Evolutionary conservation across 1,284 basidiomycete species (phyloP), one percentile per base, ranked within the genome.

Genomic region (Marasmius oreades): DNA sequence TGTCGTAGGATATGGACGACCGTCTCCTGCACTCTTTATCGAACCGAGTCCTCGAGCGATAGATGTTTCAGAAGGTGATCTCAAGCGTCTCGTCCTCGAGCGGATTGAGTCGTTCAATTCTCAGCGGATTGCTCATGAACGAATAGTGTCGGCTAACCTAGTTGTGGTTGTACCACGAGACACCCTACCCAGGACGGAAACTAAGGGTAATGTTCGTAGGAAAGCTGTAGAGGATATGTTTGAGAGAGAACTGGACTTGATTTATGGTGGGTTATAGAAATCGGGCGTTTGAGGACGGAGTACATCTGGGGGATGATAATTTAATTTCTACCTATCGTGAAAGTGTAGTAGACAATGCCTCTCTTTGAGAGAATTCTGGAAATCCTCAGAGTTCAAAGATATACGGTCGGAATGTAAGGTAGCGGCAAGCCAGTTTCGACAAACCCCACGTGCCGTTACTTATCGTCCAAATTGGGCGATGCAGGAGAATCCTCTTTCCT

Each of bases 201-300:
- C 52, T n/a, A 58, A 58, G 28, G 56, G 52, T 8, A 58, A 48
- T 31, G 42, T 58, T 14, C 43, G 52, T 18, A 26, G 56, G 31
- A 26, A 12, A 12, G 33, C 24, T 7, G 56, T 48, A 2, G 56
- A 58, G 45, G 56, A 50, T 22, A 39, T 20, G 24, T 44, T 22
- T 5, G n/a, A 44, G 23, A 8, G 7, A 43, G 20, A 18, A 14
- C 16, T 43, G 31, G 37, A 53, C 16, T 10, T 28, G 28, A 23
- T 28, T 46, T 36, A 53, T 20, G 22, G 22, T 24, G 36, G 36
- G 2, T 2, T n/a, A 11, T 37, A 37, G n/a, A n/a, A n/a, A n/a
- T n/a, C n/a, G n/a, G n/a, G n/a, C n/a, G n/a, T n/a, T n/a, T n/a
- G n/a, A n/a, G n/a, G n/a, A n/a, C n/a, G n/a, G n/a, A n/a, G n/a